Conservation (phyloP, 345 rosid genomes). For the Eucalyptus decipiens region DNA sequence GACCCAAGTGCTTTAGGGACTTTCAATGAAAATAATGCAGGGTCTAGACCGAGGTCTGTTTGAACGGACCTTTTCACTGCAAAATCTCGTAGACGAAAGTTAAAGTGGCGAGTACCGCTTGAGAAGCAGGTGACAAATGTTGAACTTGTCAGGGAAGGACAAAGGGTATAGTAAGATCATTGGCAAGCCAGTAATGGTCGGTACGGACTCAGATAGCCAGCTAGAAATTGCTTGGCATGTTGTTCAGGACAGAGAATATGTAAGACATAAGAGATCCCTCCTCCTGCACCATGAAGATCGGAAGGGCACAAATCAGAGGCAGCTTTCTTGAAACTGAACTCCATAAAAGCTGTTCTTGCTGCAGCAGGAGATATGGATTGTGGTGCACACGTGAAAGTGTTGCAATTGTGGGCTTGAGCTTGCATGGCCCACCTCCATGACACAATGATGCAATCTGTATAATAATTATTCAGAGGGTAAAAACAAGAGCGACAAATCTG, state of each 20-base stretch:
- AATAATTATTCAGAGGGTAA: background rate
- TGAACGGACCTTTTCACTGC: background rate
- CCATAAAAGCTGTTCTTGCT: background rate
- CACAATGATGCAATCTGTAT: background rate
- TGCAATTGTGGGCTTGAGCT: background rate
- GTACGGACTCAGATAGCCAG: background rate
- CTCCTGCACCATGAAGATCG: background rate
- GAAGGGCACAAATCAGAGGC: background rate
- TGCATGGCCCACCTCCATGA: background rate
- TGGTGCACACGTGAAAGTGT: constrained; percentile 12
- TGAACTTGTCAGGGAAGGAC: background rate
- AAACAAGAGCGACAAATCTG: background rate
- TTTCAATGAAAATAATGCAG: background rate
- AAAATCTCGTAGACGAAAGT: background rate
- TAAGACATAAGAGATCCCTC: background rate
- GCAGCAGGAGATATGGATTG: background rate
- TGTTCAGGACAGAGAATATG: background rate
- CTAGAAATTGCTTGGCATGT: background rate
- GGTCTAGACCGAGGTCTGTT: background rate
- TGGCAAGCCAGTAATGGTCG: background rate
- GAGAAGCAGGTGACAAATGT: background rate
- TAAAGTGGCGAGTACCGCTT: background rate
- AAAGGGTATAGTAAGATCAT: background rate
- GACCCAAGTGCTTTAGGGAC: background rate
- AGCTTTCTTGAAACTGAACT: background rate